Evolutionary conservation across 495 filamentous ascomycete species (phyloP), one percentile per base, ranked within the genome.

Genomic region (Talaromyces proteolyticus): DNA sequence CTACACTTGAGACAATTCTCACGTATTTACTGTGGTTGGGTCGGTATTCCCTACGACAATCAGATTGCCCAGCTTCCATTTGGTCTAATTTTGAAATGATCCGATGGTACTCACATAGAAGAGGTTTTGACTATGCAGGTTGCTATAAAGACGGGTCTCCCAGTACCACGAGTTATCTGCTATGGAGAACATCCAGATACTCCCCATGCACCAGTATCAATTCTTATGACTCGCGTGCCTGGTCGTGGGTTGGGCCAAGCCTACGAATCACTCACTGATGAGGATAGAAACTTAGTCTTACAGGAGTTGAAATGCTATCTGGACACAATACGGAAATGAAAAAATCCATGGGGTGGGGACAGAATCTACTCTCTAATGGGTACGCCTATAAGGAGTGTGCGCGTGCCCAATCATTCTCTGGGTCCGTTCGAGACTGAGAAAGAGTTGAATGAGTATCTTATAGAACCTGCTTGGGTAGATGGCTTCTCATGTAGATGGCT

Each of bases 71-170:
- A 55, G 24, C 54, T 64, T 51, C 61, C 50, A 29, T 68, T 68
- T 53, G 59, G 58, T 6, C 53, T 47, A 36, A 39, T 47, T 26
- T 18, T 37, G 50, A 72, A 73, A 60, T 72, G 65, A 64, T 62
- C 66, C 22, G 60, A 72, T 51, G 53, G 66, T 17, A 73, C 64
- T 7, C 57, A 63, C n/a, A 34, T 70, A 18, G 68, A 70, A 52
- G 69, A 75, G 49, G 67, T 59, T 10, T 43, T 57, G 22, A 55
- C 66, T 23, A 75, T 69, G 62, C 51, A 67, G 53, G 59, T 71
- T 46, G 65, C 64, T 1, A 42, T 56, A 53, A 49, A 59, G 44
- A 66, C 68, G 21, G 68, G 66, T 3, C 59, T 72, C 26, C 67
- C 67, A 25, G 64, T 69, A 20, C 70, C 69, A 0, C 68, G 59